Percentiles rank a stretch among this genome's conserved stretches.
These are phyloP conservation scores for Mortierella sp. DNA, from an alignment of 371 early-diverging fungal species.

Conservation along the genomic window DNA sequence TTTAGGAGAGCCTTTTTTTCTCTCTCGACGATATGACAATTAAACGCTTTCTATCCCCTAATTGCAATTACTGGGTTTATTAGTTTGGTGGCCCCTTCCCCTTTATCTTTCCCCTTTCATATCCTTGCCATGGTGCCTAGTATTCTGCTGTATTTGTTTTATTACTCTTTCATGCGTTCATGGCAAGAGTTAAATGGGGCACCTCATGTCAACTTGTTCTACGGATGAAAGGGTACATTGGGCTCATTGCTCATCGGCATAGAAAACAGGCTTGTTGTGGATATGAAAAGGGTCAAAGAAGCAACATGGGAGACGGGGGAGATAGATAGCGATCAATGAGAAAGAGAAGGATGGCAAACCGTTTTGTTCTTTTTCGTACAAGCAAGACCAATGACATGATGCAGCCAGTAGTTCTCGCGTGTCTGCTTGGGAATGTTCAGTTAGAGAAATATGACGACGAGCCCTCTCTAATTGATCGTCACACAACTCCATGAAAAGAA, in stretches of 20 bases:
- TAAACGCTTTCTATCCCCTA: background rate
- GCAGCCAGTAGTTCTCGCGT: background rate
- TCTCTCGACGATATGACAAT: too few relatives aligned
- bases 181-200: too few relatives aligned
- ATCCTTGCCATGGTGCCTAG: background rate
- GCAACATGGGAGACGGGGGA: background rate
- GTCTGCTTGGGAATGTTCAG: background rate
- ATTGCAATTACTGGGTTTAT: background rate
- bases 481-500: background rate
- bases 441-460: background rate
- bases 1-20: conserved; percentile 3
- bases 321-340: background rate
- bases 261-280: background rate
- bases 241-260: background rate
- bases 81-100: background rate
- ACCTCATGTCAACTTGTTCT: background rate
- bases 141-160: background rate
- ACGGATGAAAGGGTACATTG: conserved; percentile 10
- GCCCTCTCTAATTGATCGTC: conserved; percentile 1
- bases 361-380: background rate
- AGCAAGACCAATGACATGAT: background rate
- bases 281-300: background rate
- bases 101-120: background rate
- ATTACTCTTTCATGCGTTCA: background rate
- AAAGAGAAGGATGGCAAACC: background rate